phyloP scores from a whole-genome alignment of 2,329 filamentous ascomycete species.

The Exophiala alcalophila region DNA sequence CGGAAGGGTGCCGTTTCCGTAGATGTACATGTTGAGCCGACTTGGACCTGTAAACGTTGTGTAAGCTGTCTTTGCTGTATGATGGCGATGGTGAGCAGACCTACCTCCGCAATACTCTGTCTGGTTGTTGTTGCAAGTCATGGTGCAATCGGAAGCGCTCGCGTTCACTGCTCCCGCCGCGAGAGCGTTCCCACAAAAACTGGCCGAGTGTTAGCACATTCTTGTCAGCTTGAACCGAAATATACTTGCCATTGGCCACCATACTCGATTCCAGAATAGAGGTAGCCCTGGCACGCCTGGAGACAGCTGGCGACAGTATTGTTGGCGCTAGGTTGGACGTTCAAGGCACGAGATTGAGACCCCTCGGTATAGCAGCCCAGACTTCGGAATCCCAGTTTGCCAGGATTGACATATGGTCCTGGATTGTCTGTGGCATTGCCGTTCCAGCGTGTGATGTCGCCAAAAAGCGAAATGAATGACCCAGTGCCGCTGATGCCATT shows the following conservation, averaged over 20 bases:
- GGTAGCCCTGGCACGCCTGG: slow-evolving; percentile 30
- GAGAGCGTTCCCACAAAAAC: slow-evolving; percentile 34
- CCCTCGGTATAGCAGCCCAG: slow-evolving; percentile 44
- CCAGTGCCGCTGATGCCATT: slow-evolving; percentile 21
- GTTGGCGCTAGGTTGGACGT: slow-evolving; percentile 30
- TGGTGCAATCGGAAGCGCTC: slow-evolving; percentile 19
- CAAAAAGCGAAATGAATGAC: slow-evolving; percentile 24
- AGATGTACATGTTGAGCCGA: slow-evolving; percentile 23
- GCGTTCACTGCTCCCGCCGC: slow-evolving; percentile 22
- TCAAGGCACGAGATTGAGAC: slow-evolving; percentile 34
- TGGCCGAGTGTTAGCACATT: no score
- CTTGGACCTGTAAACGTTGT: slow-evolving; percentile 7
- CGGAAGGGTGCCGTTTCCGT: slow-evolving; percentile 15
- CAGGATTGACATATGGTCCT: slow-evolving; percentile 24
- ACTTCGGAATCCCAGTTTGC: slow-evolving; percentile 33
- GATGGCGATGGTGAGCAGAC: not conserved
- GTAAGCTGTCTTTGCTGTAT: not conserved
- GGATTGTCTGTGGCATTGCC: slow-evolving; percentile 24
- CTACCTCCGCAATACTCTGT: slow-evolving; percentile 33
- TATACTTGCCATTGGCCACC: slow-evolving; percentile 39
- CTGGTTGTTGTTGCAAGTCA: slow-evolving; percentile 32
- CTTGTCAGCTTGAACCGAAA: no score
- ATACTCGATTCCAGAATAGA: slow-evolving; percentile 42
- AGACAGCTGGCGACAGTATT: slow-evolving; percentile 33
- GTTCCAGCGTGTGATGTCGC: slow-evolving; percentile 24